Conservation (phyloP, 2,329 filamentous ascomycete genomes). For the Xylaria sp. region DNA sequence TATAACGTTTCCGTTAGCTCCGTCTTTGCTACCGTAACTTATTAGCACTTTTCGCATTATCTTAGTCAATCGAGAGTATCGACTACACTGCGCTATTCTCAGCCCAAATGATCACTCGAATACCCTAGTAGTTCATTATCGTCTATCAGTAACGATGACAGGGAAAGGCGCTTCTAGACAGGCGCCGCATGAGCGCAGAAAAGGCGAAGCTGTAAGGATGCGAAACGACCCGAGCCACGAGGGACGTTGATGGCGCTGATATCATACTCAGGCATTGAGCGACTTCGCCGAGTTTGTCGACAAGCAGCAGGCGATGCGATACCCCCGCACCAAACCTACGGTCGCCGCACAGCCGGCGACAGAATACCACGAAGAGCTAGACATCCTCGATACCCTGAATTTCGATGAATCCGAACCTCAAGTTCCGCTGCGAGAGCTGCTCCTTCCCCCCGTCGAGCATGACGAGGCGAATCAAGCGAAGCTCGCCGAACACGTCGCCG, state of each 20-base stretch:
- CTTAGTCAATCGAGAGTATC: neutral
- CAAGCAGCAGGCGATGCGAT: conserved; percentile 84
- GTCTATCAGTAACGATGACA: conserved; percentile 58
- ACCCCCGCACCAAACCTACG: conserved; percentile 57
- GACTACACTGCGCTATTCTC: neutral
- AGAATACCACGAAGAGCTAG: conserved; percentile 91
- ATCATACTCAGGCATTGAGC: conserved; percentile 73
- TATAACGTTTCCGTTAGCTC: neutral
- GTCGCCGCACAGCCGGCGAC: conserved; percentile 41
- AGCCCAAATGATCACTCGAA: conserved; percentile 46
- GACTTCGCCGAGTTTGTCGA: conserved; percentile 99
- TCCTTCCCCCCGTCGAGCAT: conserved; percentile 66
- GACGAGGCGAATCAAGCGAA: conserved; percentile 70
- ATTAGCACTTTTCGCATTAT: neutral
- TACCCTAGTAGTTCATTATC: conserved; percentile 37
- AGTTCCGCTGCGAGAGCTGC: conserved; percentile 78
- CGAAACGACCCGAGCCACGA: neutral
- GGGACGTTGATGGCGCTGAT: conserved; percentile 5
- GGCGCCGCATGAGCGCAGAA: conserved; percentile 81
- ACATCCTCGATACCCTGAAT: conserved; percentile 83
- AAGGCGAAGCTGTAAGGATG: conserved; percentile 80
- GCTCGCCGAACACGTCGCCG: conserved; percentile 73
- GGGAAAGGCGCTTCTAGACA: conserved; percentile 66
- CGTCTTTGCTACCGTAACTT: neutral
- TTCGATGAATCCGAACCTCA: conserved; percentile 76